Base-by-base conservation (phyloP, 1,139 yeast species). In the Kodamaea ohmeri region DNA sequence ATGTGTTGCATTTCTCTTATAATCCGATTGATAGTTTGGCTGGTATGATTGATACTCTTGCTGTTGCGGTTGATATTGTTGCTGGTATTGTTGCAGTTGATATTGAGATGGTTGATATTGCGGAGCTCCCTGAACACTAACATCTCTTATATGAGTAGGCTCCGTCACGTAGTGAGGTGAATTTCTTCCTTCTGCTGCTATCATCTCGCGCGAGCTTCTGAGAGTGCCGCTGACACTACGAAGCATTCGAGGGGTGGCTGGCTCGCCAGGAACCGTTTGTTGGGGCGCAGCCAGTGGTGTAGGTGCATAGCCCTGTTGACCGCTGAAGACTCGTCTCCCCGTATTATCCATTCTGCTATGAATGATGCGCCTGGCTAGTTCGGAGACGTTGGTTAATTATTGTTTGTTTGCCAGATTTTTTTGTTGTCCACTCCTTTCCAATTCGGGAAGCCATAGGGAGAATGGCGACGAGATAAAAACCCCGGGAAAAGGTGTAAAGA, bases 161-260 rank as follows among this genome's bases (percentile, higher is more conserved):
- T 27, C 31, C 4, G 31, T 27, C 21, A 27, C 31, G 11, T 27
- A 27, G 31, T 27, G 31, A 25, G 38, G 20, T 38, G 35, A 24
- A 26, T 14, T 12, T 25, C 28, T 32, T 12, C 22, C 19, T 16
- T 14, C 29, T 12, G 11, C 17, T 14, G 38, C 15, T 8, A 16
- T 12, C 29, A 18, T 25, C 24, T 28, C 25, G 28, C 29, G 34
- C 18, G 39, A 25, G 28, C 27, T 16, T 16, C 32, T 61, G 41
- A 63, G 46, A 33, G 65, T 58, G 27, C 71, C 68, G 46, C 71
- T 67, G 9, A 71, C 73, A 48, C 76, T 78, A 44, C 88, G 69
- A 50, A 83, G 64, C 92, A 83, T 83, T 50, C 90, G 65, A n/a
- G 89, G 85, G 1, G 90, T 82, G 3, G 90, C 90, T 2, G 88